Evolutionary conservation across 805 yeast species (phyloP).

Genomic region (Candida glaebosa): DNA sequence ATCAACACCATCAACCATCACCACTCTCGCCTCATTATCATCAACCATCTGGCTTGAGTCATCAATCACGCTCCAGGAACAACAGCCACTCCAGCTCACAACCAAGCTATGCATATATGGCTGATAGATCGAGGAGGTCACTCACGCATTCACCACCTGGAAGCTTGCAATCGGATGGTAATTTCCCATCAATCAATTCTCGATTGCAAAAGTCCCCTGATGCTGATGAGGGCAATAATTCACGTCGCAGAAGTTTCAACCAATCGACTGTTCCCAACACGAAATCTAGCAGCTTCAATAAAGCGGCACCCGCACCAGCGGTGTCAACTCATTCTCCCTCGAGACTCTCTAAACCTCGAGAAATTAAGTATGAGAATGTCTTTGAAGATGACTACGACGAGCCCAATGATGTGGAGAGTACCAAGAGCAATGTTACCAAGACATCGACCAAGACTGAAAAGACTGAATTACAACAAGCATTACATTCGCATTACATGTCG

Average conservation of each 20-base stretch:
- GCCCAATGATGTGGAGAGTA: background rate
- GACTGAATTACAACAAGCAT: conserved; percentile 2
- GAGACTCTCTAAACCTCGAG: conserved; percentile 28
- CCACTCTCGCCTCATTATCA: conserved; percentile 3
- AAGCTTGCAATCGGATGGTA: conserved; percentile 15
- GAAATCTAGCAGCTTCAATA: background rate
- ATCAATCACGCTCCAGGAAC: background rate
- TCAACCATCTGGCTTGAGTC: conserved; percentile 2
- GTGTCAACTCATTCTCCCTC: conserved; percentile 28
- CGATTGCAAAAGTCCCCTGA: conserved; percentile 20
- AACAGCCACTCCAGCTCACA: background rate
- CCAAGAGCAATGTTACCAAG: conserved; percentile 1
- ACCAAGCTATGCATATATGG: background rate
- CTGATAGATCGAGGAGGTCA: conserved; percentile 19
- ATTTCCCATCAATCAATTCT: conserved; percentile 31
- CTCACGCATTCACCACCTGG: conserved; percentile 21
- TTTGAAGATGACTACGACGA: conserved; percentile 52
- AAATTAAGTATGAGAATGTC: conserved; percentile 33
- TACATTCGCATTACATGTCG: conserved; percentile 1
- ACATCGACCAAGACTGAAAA: conserved; percentile 1
- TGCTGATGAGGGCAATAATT: background rate
- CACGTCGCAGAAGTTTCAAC: background rate
- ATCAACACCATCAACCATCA: conserved; percentile 14
- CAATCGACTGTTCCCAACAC: background rate
- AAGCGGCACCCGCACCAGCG: background rate